Base-by-base conservation (phyloP, 2,329 filamentous ascomycete species). In the Pestalotiopsis fici region DNA sequence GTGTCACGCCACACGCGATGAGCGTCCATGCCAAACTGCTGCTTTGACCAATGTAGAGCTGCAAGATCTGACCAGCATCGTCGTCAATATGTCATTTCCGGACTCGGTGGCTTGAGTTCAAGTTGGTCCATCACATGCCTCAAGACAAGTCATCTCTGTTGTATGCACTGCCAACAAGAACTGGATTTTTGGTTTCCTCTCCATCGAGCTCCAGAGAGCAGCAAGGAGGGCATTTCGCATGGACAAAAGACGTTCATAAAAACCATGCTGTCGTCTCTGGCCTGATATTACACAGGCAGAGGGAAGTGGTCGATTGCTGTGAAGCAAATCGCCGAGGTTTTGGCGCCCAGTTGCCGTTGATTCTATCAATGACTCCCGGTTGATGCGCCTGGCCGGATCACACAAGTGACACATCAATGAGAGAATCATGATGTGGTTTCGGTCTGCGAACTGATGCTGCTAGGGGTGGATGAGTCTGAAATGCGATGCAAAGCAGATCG, bases 231-330 rank as follows among this genome's bases (percentile, higher is more conserved):
- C 90, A 81, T 83, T 77, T 76, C 83, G 85, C 90, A 87, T 93
- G 93, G 87, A 92, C 93, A 97, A 98, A 97, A 89, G 82, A 95
- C 93, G 91, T 97, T 93, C 87, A 85, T 86, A 97, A 98, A 98
- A 97, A 89, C 89, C 93, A 93, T 88, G 83, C 84, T 87, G 60
- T 88, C 87, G 76, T 90, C 88, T 87, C 83, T 71, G 66, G 70
- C 66, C 68, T 67, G 67, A 65, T 88, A 85, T 80, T 72, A 74
- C 76, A 73, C 72, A 74, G 72, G 72, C 68, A 72, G 86, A 88
- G 89, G 88, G 73, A 74, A 47, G 57, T 69, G 77, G 72, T 74
- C 74, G 70, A 73, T 68, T 71, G 70, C 77, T 54, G 69, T 61
- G 59, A 47, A 72, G 72, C 66, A 71, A 70, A 73, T 72, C 70